A percentile compares a stretch with the other conserved stretches of the same genome.
Evolutionary conservation across 164 flowering plant species (phyloP).

Genomic region (Aristolochia contorta): DNA sequence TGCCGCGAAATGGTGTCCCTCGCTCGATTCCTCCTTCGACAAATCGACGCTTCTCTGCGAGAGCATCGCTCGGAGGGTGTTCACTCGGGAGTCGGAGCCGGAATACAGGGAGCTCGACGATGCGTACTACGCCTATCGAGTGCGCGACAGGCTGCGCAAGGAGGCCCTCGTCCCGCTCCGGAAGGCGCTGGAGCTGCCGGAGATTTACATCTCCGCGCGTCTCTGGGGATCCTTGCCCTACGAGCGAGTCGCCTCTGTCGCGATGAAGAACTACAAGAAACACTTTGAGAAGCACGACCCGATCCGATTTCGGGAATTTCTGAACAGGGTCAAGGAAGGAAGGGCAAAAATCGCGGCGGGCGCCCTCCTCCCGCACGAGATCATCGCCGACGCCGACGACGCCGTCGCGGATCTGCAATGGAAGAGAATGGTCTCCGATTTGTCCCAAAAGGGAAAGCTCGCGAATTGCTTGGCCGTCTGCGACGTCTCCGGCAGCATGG

Average conservation of each 20-base stretch:
- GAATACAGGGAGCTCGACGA: slow-evolving; percentile 32
- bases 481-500: slow-evolving; percentile 29
- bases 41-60: slow-evolving; percentile 28
- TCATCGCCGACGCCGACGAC: slow-evolving; percentile 12
- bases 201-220: slow-evolving; percentile 37
- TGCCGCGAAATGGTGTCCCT: slow-evolving; percentile 29
- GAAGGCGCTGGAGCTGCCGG: slow-evolving; percentile 29
- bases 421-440: slow-evolving; percentile 36
- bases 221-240: slow-evolving; percentile 36
- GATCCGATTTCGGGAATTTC: slow-evolving; percentile 23
- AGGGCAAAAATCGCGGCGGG: slow-evolving; percentile 45
- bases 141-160: slow-evolving; percentile 35
- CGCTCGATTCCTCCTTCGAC: slow-evolving; percentile 22
- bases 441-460: slow-evolving; percentile 20
- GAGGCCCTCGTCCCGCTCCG: slow-evolving; percentile 34
- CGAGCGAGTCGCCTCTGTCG: slow-evolving; percentile 40
- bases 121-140: slow-evolving; percentile 30
- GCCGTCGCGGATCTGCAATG: slow-evolving; percentile 45
- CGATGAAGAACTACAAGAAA: slow-evolving; percentile 42
- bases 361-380: slow-evolving; percentile 47
- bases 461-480: slow-evolving; percentile 23
- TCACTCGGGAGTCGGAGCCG: slow-evolving; percentile 22
- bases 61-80: slow-evolving; percentile 31
- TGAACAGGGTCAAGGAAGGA: slow-evolving; percentile 25
- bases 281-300: slow-evolving; percentile 32